Evolutionary conservation across 495 filamentous ascomycete genomes (phyloP).

Genomic region (Immersiella caudata): DNA sequence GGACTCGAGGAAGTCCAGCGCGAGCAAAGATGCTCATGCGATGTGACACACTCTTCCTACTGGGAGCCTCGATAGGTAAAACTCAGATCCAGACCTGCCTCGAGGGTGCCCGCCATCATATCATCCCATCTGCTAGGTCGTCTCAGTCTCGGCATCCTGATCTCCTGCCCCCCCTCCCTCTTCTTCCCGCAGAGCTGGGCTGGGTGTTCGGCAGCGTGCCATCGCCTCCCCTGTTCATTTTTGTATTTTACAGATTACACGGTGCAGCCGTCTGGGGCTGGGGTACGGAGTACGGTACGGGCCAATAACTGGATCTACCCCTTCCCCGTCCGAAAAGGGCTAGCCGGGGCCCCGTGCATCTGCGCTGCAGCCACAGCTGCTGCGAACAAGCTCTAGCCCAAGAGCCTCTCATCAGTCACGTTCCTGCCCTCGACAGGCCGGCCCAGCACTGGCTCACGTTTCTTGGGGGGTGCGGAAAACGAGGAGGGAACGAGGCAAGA

Average conservation of each 20-base stretch:
- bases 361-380: background rate
- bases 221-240: background rate
- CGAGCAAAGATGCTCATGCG: background rate
- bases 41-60: background rate
- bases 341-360: slow-evolving; percentile 12
- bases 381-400: slow-evolving; percentile 14
- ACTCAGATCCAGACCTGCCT: background rate
- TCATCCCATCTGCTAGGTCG: background rate
- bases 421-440: background rate
- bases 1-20: background rate
- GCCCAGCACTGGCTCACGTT: background rate
- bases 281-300: background rate
- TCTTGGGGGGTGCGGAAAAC: background rate
- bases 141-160: background rate
- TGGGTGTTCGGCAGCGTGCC: background rate
- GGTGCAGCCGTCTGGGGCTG: background rate
- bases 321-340: slow-evolving; percentile 6
- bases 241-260: background rate
- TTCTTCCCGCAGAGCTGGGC: background rate
- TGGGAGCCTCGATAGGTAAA: background rate
- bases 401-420: slow-evolving; percentile 16
- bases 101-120: background rate
- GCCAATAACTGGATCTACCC: slow-evolving; percentile 7
- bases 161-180: background rate
- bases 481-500: background rate